A percentile compares a stretch with the other conserved stretches of the same genome.
Conservation (phyloP, 2,329 filamentous ascomycete genomes). For the Endoconidiophora polonica region DNA sequence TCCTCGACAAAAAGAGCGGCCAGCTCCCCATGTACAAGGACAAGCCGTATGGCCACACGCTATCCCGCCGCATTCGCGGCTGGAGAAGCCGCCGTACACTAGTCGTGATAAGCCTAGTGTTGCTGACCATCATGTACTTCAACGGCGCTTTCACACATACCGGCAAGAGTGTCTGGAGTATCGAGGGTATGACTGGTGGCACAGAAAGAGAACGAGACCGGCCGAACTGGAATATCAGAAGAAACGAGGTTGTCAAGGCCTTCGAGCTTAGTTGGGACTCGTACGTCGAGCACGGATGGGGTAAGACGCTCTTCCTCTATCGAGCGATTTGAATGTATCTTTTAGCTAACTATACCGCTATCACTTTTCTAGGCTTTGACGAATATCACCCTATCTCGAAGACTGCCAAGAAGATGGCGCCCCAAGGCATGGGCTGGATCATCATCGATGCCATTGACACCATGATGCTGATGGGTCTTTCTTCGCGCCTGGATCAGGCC, state of each 20-base stretch:
- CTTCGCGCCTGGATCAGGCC: conserved; percentile 65
- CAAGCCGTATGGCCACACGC: conserved; percentile 57
- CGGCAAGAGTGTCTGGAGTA: conserved; percentile 34
- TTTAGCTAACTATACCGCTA: conserved; percentile 17
- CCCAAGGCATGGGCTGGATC: conserved; percentile 88
- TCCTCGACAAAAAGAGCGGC: conserved; percentile 39
- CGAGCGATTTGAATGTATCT: neutral
- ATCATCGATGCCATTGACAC: conserved; percentile 94
- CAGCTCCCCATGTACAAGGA: conserved; percentile 94
- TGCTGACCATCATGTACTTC: conserved; percentile 48
- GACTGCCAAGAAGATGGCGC: conserved; percentile 65
- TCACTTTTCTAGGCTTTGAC: conserved; percentile 45
- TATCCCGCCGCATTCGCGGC: conserved; percentile 38
- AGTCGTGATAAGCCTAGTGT: conserved; percentile 32
- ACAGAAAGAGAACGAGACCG: conserved; percentile 21
- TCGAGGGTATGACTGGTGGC: conserved; percentile 34
- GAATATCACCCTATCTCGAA: conserved; percentile 76
- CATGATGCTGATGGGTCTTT: conserved; percentile 96
- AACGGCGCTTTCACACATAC: conserved; percentile 40
- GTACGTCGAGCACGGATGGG: conserved; percentile 89
- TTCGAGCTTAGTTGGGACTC: conserved; percentile 86
- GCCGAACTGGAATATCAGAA: conserved; percentile 54
- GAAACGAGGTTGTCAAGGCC: conserved; percentile 70
- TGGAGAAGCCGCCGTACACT: conserved; percentile 44
- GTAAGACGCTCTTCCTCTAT: conserved; percentile 31